Evolutionary conservation across 371 early-diverging fungal genomes (phyloP), one percentile per base, ranked within the genome.

Genomic region (Umbelopsis sp.): DNA sequence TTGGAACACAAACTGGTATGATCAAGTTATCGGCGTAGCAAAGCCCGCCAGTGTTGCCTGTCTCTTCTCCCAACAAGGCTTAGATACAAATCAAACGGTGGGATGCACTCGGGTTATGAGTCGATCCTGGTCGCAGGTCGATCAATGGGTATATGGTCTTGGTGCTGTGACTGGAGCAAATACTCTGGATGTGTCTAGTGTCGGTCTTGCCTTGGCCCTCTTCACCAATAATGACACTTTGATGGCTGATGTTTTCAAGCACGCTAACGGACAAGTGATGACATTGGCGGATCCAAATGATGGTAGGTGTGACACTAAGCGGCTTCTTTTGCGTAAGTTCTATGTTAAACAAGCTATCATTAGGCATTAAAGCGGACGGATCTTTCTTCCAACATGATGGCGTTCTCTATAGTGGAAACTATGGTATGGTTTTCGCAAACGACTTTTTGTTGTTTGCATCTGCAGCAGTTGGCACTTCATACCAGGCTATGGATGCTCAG

Each of bases 371-470:
- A 44, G 51, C 75, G 1, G 79, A 79, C 66, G 79, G 79, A 4
- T 76, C 79, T 0, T 79, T 76, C 50, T 74, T 79, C 69, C 76
- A 76, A n/a, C 79, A 79, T 41, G 24, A 50, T 10, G 74, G 74
- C 0, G 63, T 76, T 3, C 67, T 79, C 2, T 76, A 76, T 44
- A 74, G 68, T 22, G 79, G 76, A 4, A 76, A 76, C 37, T 79
- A 79, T 48, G 79, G 79, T 29, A 70, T 74, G 32, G 74, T 71
- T 11, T 79, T 70, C 41, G 70, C 72, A 52, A 69, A 70, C 41
- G 73, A 73, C 37, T 66, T 76, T 5, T 22, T 79, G 7, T 35
- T 66, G 24, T 52, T 76, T 6, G 73, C 74, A 63, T 67, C 68
- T 12, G 71, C 70, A 50, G 69, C 75, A 6, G 63, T 67, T 18